Evolutionary conservation across 257 asterid species (phyloP).

Genomic region (Primulina eburnea): DNA sequence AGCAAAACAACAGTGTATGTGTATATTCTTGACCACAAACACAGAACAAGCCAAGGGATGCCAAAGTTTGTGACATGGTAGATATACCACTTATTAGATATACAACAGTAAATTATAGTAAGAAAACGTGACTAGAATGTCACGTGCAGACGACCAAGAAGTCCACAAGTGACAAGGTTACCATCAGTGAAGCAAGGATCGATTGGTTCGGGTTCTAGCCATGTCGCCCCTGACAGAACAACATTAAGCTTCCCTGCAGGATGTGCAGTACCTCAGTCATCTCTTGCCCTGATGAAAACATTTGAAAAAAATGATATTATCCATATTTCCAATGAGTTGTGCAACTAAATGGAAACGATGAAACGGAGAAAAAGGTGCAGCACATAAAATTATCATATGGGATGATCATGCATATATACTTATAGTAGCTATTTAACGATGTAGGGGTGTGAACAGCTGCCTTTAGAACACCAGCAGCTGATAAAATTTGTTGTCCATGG

Average conservation of each 20-base stretch:
- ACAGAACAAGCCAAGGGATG: background rate
- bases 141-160: constrained; percentile 60
- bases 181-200: constrained; percentile 90
- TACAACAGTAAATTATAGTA: background rate
- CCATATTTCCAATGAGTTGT: background rate
- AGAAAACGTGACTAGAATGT: constrained; percentile 27
- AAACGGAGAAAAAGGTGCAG: background rate
- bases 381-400: background rate
- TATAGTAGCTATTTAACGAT: background rate
- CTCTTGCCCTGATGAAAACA: constrained; percentile 59
- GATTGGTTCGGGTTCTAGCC: constrained; percentile 96
- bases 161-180: constrained; percentile 78
- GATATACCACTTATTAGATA: background rate
- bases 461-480: constrained; percentile 97
- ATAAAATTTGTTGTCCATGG: constrained; percentile 93
- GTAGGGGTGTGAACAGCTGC: constrained; percentile 31
- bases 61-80: background rate
- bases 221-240: constrained; percentile 74
- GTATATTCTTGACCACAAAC: too few relatives aligned
- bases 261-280: constrained; percentile 94
- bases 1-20: too few relatives aligned
- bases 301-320: background rate
- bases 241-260: constrained; percentile 92
- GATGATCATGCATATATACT: background rate
- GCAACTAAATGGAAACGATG: background rate